These are phyloP conservation scores for Dendrobium officinale DNA, from an alignment of 106 monocot species.

Conservation along the genomic window DNA sequence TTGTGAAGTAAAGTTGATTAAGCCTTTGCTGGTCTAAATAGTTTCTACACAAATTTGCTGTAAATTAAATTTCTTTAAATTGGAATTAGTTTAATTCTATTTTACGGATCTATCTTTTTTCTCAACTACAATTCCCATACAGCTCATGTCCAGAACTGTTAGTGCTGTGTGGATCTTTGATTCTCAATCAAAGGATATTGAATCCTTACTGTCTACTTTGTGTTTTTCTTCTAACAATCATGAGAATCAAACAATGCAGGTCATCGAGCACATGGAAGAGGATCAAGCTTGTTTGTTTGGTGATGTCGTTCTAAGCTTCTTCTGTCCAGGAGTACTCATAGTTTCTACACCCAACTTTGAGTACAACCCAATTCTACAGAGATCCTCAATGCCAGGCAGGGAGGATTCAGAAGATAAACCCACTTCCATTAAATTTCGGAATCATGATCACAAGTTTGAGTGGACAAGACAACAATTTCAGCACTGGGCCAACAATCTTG, in stretches of 20 bases:
- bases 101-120: no score
- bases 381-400: slow-evolving; percentile 31
- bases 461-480: slow-evolving; percentile 92
- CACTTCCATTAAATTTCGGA: slow-evolving; percentile 60
- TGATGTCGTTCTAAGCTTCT: slow-evolving; percentile 55
- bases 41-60: no score
- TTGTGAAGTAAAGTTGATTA: no score
- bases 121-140: no score
- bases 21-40: no score
- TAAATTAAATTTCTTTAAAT: no score
- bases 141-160: background rate
- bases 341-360: slow-evolving; percentile 97
- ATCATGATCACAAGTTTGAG: slow-evolving; percentile 96
- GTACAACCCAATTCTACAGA: slow-evolving; percentile 88
- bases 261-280: slow-evolving; percentile 97
- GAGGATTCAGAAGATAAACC: slow-evolving; percentile 61
- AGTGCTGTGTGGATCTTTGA: slow-evolving; percentile 1
- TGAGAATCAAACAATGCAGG: slow-evolving; percentile 39
- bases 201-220: background rate
- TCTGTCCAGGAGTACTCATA: slow-evolving; percentile 62
- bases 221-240: background rate
- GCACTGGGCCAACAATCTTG: slow-evolving; percentile 67
- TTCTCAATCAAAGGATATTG: background rate
- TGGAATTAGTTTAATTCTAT: no score
- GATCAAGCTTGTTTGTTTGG: slow-evolving; percentile 77